These are phyloP conservation scores for Cladophialophora psammophila DNA, from an alignment of 2,329 filamentous ascomycete species.

Conservation along the genomic window DNA sequence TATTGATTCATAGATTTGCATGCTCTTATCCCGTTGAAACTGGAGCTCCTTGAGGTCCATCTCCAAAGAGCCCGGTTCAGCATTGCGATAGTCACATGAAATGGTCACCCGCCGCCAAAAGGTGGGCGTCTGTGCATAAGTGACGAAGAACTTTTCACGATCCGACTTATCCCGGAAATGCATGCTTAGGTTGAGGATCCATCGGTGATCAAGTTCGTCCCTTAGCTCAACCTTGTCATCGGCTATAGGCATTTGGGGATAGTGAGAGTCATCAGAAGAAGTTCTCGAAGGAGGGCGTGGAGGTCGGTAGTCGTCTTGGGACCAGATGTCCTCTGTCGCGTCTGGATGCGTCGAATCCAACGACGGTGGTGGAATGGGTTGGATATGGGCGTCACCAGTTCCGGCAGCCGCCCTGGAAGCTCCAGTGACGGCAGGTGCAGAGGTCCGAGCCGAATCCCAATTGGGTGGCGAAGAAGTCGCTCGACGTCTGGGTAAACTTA, in stretches of 20 bases:
- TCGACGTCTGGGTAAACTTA: slow-evolving; percentile 49
- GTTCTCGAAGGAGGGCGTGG: slow-evolving; percentile 57
- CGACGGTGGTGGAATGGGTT: slow-evolving; percentile 3
- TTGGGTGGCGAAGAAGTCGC: slow-evolving; percentile 52
- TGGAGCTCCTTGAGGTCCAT: slow-evolving; percentile 77
- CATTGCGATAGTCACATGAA: slow-evolving; percentile 88
- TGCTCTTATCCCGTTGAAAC: slow-evolving; percentile 89
- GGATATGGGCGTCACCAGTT: slow-evolving; percentile 13
- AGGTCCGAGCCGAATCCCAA: slow-evolving; percentile 48
- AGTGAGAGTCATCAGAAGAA: slow-evolving; percentile 38
- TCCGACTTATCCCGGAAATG: slow-evolving; percentile 93
- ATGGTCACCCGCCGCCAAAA: slow-evolving; percentile 89
- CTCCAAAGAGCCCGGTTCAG: slow-evolving; percentile 82
- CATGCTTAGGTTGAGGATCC: slow-evolving; percentile 99
- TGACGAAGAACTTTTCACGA: slow-evolving; percentile 97
- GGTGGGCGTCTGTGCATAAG: slow-evolving; percentile 80
- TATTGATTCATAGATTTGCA: slow-evolving; percentile 92
- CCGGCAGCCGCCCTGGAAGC: slow-evolving; percentile 39
- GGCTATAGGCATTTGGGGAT: slow-evolving; percentile 45
- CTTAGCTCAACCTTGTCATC: slow-evolving; percentile 61
- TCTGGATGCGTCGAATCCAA: slow-evolving; percentile 38
- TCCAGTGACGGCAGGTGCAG: slow-evolving; percentile 44
- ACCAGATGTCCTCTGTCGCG: slow-evolving; percentile 29
- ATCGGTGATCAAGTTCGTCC: slow-evolving; percentile 82
- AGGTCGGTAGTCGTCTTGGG: slow-evolving; percentile 41